A percentile compares a stretch with the other conserved stretches of the same genome.
Conservation (phyloP, 345 rosid genomes). For the Chamaenerion angustifolium region DNA sequence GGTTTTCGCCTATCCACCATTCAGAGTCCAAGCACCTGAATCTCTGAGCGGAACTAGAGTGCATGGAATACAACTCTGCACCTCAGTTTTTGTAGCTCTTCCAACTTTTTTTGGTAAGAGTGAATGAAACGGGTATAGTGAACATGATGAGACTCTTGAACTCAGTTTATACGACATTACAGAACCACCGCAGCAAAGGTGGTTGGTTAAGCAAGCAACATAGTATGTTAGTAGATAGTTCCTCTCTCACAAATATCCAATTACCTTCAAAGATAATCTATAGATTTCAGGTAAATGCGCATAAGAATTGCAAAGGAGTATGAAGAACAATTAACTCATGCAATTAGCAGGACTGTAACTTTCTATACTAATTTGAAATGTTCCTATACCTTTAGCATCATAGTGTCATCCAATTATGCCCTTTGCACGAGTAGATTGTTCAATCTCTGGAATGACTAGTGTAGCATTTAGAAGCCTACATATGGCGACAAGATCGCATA, state of each 20-base stretch:
- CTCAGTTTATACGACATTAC: no score
- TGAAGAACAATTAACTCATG: no score
- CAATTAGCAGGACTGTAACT: no score
- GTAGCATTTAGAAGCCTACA: slow-evolving; percentile 99
- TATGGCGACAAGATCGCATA: slow-evolving; percentile 99
- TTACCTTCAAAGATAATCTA: no score
- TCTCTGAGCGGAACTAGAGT: slow-evolving; percentile 77
- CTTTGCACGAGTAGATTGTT: slow-evolving; percentile 77
- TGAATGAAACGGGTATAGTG: slow-evolving; percentile 36
- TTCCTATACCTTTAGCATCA: no score
- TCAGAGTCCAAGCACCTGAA: slow-evolving; percentile 56
- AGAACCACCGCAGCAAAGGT: no score
- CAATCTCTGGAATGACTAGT: slow-evolving; percentile 98
- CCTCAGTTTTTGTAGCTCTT: slow-evolving; percentile 86
- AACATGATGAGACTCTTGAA: slow-evolving; percentile 1
- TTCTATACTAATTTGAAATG: no score
- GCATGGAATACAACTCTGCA: slow-evolving; percentile 97
- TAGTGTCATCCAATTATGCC: slow-evolving; percentile 22
- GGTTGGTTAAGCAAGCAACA: no score
- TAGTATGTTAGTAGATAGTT: no score
- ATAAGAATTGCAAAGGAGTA: no score
- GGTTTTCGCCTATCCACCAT: slow-evolving; percentile 75
- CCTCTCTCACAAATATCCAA: no score
- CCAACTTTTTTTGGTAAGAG: slow-evolving; percentile 67
- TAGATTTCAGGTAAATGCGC: no score